Percentiles rank a stretch among this genome's conserved stretches.
Evolutionary conservation across 805 yeast species (phyloP).

Genomic region (Ogataea methylovora): DNA sequence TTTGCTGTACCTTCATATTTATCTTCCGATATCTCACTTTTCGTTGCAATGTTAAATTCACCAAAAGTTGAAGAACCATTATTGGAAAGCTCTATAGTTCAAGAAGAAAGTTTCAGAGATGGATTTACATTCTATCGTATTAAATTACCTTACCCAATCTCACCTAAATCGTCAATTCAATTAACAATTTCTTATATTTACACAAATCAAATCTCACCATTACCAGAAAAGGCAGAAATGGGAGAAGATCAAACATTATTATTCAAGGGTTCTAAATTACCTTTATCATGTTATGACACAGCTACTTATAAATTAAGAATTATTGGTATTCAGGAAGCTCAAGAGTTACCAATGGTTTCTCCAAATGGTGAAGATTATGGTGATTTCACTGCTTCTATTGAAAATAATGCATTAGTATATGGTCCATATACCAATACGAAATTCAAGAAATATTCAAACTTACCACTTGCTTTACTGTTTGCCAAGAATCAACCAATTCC

Average conservation of each 20-base stretch:
- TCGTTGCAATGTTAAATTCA: slow-evolving; percentile 13
- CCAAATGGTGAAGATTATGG: slow-evolving; percentile 4
- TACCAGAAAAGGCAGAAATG: slow-evolving; percentile 57
- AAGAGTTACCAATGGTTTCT: slow-evolving; percentile 8
- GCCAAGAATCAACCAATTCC: slow-evolving; percentile 60
- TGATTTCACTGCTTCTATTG: slow-evolving; percentile 28
- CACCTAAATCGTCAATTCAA: slow-evolving; percentile 48
- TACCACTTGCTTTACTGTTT: slow-evolving; percentile 51
- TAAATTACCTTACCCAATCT: slow-evolving; percentile 54
- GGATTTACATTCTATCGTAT: slow-evolving; percentile 34
- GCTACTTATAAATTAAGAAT: slow-evolving; percentile 34
- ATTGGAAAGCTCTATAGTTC: slow-evolving; percentile 9
- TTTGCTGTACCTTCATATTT: slow-evolving; percentile 48
- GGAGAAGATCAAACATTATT: slow-evolving; percentile 54
- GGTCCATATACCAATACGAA: slow-evolving; percentile 39
- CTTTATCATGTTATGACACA: slow-evolving; percentile 59
- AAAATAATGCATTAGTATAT: slow-evolving; percentile 36
- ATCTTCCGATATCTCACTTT: slow-evolving; percentile 15
- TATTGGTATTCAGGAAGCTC: slow-evolving; percentile 25
- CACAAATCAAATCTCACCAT: slow-evolving; percentile 43
- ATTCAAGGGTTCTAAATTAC: slow-evolving; percentile 41
- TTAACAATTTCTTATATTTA: slow-evolving; percentile 44
- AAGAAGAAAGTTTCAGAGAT: slow-evolving; percentile 7
- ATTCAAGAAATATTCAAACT: slow-evolving; percentile 37
- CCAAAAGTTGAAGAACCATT: slow-evolving; percentile 15